These are phyloP conservation scores for Fusarium anthophilum DNA, from an alignment of 2,329 filamentous ascomycete genomes.

Conservation along the genomic window DNA sequence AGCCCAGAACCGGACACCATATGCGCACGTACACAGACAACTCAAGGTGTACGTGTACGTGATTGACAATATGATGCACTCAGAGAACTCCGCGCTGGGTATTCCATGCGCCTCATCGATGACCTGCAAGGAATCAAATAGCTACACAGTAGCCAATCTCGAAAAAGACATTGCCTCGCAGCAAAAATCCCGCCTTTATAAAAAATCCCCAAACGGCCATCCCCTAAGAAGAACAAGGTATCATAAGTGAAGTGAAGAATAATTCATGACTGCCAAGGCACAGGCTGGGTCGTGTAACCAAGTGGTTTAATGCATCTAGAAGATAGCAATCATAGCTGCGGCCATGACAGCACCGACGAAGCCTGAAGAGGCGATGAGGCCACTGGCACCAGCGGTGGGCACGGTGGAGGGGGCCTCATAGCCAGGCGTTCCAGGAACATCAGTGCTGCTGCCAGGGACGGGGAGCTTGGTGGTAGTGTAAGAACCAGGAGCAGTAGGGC, in stretches of 20 bases:
- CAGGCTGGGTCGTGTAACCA: conserved; percentile 2
- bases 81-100: conserved; percentile 41
- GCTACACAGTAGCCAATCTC: conserved; percentile 34
- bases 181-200: conserved; percentile 20
- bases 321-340: conserved; percentile 52
- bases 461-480: conserved; percentile 30
- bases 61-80: conserved; percentile 27
- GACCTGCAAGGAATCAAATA: conserved; percentile 36
- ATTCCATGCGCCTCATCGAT: conserved; percentile 40
- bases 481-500: conserved; percentile 37
- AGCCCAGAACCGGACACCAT: conserved; percentile 21
- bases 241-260: conserved; percentile 34
- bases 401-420: conserved; percentile 29
- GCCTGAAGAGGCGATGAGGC: conserved; percentile 52
- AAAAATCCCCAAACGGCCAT: conserved; percentile 45
- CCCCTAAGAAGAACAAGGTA: conserved; percentile 41
- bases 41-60: not conserved
- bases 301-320: conserved; percentile 34
- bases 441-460: conserved; percentile 32
- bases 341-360: conserved; percentile 52
- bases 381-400: conserved; percentile 47
- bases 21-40: conserved; percentile 7
- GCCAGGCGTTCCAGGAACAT: conserved; percentile 14
- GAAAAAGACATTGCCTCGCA: conserved; percentile 27
- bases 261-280: not conserved